A percentile compares a stretch with the other conserved stretches of the same genome.
Conservation (phyloP, 1,284 basidiomycete genomes). For the Ceratobasidium sp. region DNA sequence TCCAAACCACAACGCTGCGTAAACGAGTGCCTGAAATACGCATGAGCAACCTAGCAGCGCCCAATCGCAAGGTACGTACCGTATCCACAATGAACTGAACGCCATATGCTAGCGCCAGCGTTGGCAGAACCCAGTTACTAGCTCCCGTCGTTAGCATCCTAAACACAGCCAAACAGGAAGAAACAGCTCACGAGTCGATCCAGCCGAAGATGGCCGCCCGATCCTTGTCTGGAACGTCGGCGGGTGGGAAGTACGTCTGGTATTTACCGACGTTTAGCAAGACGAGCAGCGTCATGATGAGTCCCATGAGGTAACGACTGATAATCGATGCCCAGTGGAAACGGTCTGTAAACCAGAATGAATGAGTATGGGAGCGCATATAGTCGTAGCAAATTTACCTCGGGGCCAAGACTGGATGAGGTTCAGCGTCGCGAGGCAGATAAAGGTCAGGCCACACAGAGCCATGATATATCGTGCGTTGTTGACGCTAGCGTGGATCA, state of each 20-base stretch:
- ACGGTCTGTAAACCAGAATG: conserved; percentile 2
- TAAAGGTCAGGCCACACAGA: conserved; percentile 28
- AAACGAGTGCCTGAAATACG: conserved; percentile 3
- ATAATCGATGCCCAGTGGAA: conserved; percentile 38
- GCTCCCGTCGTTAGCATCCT: neutral
- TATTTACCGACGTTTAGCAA: conserved; percentile 28
- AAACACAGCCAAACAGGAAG: neutral
- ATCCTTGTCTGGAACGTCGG: neutral
- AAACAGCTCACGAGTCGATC: conserved; percentile 36
- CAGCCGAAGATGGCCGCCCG: conserved; percentile 17
- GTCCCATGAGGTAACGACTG: conserved; percentile 32
- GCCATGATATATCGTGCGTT: conserved; percentile 38
- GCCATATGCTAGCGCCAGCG: conserved; percentile 20
- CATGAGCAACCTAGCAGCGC: neutral
- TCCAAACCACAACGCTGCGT: conserved; percentile 12
- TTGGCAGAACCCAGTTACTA: conserved; percentile 35
- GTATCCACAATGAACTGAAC: conserved; percentile 29
- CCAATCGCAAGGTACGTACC: neutral
- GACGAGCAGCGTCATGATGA: conserved; percentile 19
- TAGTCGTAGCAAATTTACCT: neutral
- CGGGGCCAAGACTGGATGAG: conserved; percentile 41
- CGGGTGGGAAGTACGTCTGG: conserved; percentile 7
- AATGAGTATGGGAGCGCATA: neutral
- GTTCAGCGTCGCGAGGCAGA: conserved; percentile 38
- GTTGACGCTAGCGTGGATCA: conserved; percentile 19